phyloP scores from a whole-genome alignment of 2,329 filamentous ascomycete species.

The Furcasterigmium sp. region DNA sequence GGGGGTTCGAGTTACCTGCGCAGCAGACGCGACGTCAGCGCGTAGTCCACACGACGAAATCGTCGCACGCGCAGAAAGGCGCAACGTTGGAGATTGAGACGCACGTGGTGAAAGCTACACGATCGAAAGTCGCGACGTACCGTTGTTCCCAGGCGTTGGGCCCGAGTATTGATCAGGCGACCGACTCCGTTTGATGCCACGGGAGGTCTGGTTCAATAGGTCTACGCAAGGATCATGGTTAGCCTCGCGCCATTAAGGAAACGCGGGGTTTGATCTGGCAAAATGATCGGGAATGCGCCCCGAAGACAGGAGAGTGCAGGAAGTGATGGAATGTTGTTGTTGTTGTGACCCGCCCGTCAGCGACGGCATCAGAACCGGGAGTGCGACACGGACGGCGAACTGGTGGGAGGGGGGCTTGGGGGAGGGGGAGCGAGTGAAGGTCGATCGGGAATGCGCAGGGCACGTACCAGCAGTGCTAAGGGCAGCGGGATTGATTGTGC shows the following conservation, averaged over 20 bases:
- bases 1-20: conserved; percentile 42
- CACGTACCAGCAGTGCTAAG: conserved; percentile 72
- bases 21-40: conserved; percentile 20
- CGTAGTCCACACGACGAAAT: conserved; percentile 15
- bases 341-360: conserved; percentile 1
- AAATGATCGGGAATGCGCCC: background rate
- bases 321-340: background rate
- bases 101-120: conserved; percentile 19
- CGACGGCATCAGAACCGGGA: conserved; percentile 7
- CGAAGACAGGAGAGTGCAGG: background rate
- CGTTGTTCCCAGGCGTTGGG: conserved; percentile 60
- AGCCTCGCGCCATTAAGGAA: conserved; percentile 15
- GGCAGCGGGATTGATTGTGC: conserved; percentile 86
- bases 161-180: conserved; percentile 65
- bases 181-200: conserved; percentile 74
- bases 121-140: conserved; percentile 51
- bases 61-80: conserved; percentile 21
- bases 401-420: conserved; percentile 4
- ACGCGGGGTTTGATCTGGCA: background rate
- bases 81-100: conserved; percentile 20
- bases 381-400: conserved; percentile 8
- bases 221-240: conserved; percentile 31
- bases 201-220: conserved; percentile 48
- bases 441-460: conserved; percentile 15
- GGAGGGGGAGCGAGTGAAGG: conserved; percentile 1